phyloP scores from a whole-genome alignment of 129 eudicot genomes.

The Centrapalus pauciflorus region DNA sequence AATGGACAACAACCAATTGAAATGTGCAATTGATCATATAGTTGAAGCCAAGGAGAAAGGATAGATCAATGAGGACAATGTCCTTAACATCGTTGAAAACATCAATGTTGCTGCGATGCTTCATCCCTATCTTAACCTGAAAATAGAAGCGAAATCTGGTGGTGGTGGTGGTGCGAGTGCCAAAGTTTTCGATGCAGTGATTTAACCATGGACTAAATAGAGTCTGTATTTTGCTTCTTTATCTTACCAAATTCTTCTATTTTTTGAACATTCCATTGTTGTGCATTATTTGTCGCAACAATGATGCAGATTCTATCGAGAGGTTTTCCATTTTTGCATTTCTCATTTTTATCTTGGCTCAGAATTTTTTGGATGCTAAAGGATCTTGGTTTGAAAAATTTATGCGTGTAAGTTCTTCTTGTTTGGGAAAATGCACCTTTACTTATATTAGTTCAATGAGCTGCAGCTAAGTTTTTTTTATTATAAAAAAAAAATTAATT shows the following conservation, averaged over 20 bases:
- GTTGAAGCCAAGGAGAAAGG: slow-evolving; percentile 84
- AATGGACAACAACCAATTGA: slow-evolving; percentile 48
- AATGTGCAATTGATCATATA: slow-evolving; percentile 88
- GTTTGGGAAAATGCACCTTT: neutral
- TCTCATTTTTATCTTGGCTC: slow-evolving; percentile 83
- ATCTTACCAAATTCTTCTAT: no score
- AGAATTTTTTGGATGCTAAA: slow-evolving; percentile 88
- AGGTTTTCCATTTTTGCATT: slow-evolving; percentile 92
- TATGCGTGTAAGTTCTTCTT: slow-evolving; percentile 55
- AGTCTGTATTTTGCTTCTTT: no score
- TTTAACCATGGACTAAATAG: no score
- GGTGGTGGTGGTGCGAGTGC: no score
- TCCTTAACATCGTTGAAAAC: slow-evolving; percentile 92
- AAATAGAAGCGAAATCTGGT: no score
- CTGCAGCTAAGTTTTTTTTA: neutral
- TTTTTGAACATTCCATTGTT: neutral
- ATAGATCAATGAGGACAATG: slow-evolving; percentile 89
- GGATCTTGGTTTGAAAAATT: slow-evolving; percentile 91
- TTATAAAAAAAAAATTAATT: no score
- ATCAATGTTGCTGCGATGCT: slow-evolving; percentile 82
- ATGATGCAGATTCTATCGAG: slow-evolving; percentile 78
- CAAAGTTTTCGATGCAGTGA: no score
- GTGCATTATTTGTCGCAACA: neutral
- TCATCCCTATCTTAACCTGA: no score
- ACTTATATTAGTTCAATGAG: neutral